Conservation (phyloP, 306 rosid species). For the Cicer yamashitae region DNA sequence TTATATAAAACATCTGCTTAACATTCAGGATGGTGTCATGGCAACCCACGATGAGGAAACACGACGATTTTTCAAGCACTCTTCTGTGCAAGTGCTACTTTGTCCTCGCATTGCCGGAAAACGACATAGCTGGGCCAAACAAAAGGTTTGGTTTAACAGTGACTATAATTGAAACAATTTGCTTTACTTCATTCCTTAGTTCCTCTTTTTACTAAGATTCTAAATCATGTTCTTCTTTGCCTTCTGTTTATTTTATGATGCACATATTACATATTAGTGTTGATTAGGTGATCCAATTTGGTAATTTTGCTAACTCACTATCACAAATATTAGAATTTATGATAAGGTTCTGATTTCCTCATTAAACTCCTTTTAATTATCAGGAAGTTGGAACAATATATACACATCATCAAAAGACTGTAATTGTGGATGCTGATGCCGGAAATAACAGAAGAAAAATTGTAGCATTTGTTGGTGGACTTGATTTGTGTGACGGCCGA, state of each 20-base stretch:
- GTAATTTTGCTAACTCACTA: constrained; percentile 20
- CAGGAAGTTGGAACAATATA: constrained; percentile 96
- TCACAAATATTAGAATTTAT: constrained; percentile 27
- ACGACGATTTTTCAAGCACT: constrained; percentile 88
- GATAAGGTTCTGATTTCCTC: constrained; percentile 29
- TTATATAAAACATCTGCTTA: constrained; percentile 23
- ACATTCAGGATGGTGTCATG: constrained; percentile 92
- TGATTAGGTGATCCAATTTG: constrained; percentile 20
- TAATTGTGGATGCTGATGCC: constrained; percentile 91
- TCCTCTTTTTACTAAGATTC: constrained; percentile 8
- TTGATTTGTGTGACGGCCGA: constrained; percentile 95
- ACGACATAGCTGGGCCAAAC: constrained; percentile 90
- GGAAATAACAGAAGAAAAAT: constrained; percentile 80
- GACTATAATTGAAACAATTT: constrained; percentile 31
- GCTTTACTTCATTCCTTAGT: constrained; percentile 24
- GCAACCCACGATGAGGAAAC: constrained; percentile 97
- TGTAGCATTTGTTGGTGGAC: constrained; percentile 95
- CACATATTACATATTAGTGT: constrained; percentile 16
- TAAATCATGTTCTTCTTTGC: constrained; percentile 6
- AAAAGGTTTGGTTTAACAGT: constrained; percentile 60
- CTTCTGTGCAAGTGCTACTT: constrained; percentile 92
- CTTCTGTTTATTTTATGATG: constrained; percentile 9
- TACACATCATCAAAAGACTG: constrained; percentile 98
- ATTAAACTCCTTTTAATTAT: constrained; percentile 42
- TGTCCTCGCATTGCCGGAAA: constrained; percentile 91